A percentile compares a stretch with the other conserved stretches of the same genome.
Conservation (phyloP, 2,329 filamentous ascomycete species). For the Basipetospora chlamydospora region DNA sequence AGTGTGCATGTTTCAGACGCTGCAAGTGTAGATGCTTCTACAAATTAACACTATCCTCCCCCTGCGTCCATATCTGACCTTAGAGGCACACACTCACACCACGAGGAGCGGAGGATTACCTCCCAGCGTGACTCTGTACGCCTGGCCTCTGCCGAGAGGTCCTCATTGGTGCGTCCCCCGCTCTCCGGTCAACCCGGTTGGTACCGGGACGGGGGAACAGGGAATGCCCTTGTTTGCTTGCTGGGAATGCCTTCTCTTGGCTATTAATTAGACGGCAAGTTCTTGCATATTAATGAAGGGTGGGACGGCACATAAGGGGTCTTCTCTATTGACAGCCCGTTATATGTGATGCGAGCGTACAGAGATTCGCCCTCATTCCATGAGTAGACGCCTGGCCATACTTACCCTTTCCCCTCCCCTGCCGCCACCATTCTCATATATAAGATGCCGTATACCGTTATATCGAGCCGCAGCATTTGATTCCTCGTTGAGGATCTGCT, state of each 20-base stretch:
- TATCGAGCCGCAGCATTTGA: neutral
- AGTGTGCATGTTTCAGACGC: no score
- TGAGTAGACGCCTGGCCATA: no score
- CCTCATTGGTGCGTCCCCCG: neutral
- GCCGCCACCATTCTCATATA: neutral
- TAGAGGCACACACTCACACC: no score
- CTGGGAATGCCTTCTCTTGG: neutral
- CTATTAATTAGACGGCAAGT: neutral
- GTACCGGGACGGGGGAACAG: neutral
- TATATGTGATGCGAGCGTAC: no score
- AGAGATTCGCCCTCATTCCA: no score
- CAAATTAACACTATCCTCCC: no score
- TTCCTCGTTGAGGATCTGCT: no score
- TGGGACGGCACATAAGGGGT: conserved; percentile 1
- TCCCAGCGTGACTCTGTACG: no score
- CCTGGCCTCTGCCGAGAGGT: neutral
- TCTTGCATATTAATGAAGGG: neutral
- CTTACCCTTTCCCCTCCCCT: no score
- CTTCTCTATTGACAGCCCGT: neutral
- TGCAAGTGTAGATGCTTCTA: no score
- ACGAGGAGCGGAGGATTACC: no score
- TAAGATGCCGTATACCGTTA: neutral
- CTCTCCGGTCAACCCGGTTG: neutral
- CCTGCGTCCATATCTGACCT: no score
- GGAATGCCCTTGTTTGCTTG: neutral